Evolutionary conservation across 352 stramenopile species (phyloP), one percentile per base, ranked within the genome.

Genomic region (Pythium rhizo-oryzae): DNA sequence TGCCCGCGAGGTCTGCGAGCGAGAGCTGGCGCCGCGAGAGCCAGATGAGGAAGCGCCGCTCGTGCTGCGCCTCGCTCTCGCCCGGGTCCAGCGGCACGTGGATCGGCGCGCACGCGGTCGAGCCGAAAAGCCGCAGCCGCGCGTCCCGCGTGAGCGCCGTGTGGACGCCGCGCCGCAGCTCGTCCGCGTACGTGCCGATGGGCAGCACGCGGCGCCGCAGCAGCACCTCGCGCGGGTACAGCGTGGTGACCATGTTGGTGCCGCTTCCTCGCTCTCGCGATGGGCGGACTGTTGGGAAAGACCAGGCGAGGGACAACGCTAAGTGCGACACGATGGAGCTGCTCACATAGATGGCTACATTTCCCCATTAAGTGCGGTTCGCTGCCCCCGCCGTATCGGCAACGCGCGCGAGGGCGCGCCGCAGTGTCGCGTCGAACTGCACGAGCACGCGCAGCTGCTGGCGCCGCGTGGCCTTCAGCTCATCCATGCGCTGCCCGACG

Each of bases 181-280:
- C 59, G 13, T 4, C 3, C 18, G 21, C 35, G 21, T 52, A 66
- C 30, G 12, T 15, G 1, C 51, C 59, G 16, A 66, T 15, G 4
- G 44, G 24, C 47, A 66, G 23, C 24, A 49, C 35, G 44, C 59
- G 59, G 25, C 43, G 37, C 57, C 35, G 8, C 39, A 63, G 39
- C 23, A 63, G 43, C 41, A 35, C 33, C 52, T 6, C 28, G 6
- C 28, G 28, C 28, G 2, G 2, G 28, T 33, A 33, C 28, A 33
- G 28, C 28, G 28, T 33, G 28, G 3, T 33, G 28, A 33, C 28
- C 28, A 33, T 33, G 28, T 2, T 33, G 28, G 28, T 6, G 28
- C 28, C 28, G 28, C 28, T 33, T 33, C 28, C 28, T 33, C 6
- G 2, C 28, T 33, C 28, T 33, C 28, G 28, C 28, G 28, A n/a